A percentile compares a stretch with the other conserved stretches of the same genome.
phyloP scores from a whole-genome alignment of 148 eudicot genomes.

The Rhododendron ovatum region DNA sequence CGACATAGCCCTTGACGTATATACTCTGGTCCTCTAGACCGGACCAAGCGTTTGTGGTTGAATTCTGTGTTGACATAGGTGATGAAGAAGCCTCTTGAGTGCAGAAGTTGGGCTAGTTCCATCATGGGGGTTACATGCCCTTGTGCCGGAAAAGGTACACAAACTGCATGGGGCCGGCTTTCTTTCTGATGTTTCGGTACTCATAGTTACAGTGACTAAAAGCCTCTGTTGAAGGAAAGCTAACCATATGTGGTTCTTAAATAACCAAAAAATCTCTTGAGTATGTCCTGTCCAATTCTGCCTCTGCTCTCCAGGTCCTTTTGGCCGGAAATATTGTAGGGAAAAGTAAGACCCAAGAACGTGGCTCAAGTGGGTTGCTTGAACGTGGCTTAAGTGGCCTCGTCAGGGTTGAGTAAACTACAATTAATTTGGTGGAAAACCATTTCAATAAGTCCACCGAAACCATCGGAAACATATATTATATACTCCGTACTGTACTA shows the following conservation, averaged over 20 bases:
- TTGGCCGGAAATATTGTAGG: no score
- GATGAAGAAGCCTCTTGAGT: background rate
- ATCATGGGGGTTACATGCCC: background rate
- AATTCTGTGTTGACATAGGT: slow-evolving; percentile 6
- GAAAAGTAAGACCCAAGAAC: no score
- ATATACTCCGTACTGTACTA: no score
- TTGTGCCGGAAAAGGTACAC: slow-evolving; percentile 6
- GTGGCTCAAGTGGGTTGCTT: no score
- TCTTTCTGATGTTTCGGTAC: background rate
- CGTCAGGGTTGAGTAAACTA: no score
- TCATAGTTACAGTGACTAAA: background rate
- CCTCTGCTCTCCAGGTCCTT: no score
- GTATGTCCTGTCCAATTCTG: no score
- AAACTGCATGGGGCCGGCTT: slow-evolving; percentile 3
- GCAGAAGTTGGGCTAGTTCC: background rate
- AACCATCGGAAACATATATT: no score
- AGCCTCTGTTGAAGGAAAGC: background rate
- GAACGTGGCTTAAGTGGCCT: no score
- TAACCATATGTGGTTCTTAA: background rate
- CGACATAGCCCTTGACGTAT: background rate
- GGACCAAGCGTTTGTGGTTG: background rate
- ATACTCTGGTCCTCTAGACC: background rate
- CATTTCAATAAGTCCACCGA: no score
- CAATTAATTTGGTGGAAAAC: no score
- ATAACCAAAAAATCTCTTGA: background rate